Percentiles rank a stretch among this genome's conserved stretches.
Evolutionary conservation across 108 stramenopile genomes (phyloP).

Genomic region (Seminavis robusta): DNA sequence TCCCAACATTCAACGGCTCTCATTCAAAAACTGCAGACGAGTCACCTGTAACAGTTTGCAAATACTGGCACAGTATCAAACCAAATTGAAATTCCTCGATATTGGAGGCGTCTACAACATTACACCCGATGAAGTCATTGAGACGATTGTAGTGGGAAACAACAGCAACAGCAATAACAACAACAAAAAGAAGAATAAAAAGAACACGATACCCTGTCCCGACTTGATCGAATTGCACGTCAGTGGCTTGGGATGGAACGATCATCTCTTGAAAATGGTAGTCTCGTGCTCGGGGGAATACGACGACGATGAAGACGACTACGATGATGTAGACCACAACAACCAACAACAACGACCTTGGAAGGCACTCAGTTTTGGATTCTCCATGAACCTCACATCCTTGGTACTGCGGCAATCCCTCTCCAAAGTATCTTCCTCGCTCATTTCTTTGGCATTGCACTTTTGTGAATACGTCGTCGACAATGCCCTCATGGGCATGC

Average conservation of each 20-base stretch:
- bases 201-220: slow-evolving; percentile 16
- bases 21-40: slow-evolving; percentile 77
- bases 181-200: too few relatives aligned
- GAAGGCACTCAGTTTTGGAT: slow-evolving; percentile 61
- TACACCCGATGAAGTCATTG: slow-evolving; percentile 37
- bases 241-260: slow-evolving; percentile 73
- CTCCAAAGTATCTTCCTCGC: slow-evolving; percentile 7
- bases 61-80: slow-evolving; percentile 11
- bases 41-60: slow-evolving; percentile 41
- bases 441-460: slow-evolving; percentile 56
- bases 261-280: slow-evolving; percentile 42
- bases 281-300: too few relatives aligned
- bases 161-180: too few relatives aligned
- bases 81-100: slow-evolving; percentile 46
- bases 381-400: slow-evolving; percentile 43
- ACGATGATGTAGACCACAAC: too few relatives aligned
- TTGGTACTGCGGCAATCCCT: slow-evolving; percentile 50
- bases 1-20: slow-evolving; percentile 48
- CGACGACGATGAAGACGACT: too few relatives aligned
- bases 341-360: slow-evolving; percentile 36
- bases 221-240: slow-evolving; percentile 59
- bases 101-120: slow-evolving; percentile 75
- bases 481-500: slow-evolving; percentile 54
- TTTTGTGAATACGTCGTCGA: slow-evolving; percentile 72
- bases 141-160: slow-evolving; percentile 11